phyloP scores from a whole-genome alignment of 2,329 filamentous ascomycete genomes.

The Alternaria alternata region DNA sequence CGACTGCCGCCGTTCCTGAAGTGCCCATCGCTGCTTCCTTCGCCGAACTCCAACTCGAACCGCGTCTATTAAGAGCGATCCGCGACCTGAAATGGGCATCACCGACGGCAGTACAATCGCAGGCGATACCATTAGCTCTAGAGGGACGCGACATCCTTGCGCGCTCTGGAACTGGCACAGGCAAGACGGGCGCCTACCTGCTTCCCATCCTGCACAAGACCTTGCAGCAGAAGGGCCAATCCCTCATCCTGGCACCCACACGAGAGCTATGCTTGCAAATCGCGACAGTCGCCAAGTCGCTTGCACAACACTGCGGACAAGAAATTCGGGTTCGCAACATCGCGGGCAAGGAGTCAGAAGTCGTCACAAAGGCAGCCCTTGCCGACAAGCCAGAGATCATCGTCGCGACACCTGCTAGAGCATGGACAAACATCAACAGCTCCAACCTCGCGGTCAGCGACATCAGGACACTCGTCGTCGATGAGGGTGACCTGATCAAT shows the following conservation, averaged over 20 bases:
- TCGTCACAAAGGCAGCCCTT: slow-evolving; percentile 85
- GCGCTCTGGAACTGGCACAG: slow-evolving; percentile 92
- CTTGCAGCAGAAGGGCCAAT: slow-evolving; percentile 78
- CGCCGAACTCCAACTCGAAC: slow-evolving; percentile 79
- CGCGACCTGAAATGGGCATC: slow-evolving; percentile 82
- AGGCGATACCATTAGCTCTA: slow-evolving; percentile 86
- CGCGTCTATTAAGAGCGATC: slow-evolving; percentile 85
- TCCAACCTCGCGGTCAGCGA: slow-evolving; percentile 74
- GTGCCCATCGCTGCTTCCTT: slow-evolving; percentile 63
- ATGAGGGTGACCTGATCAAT: slow-evolving; percentile 92
- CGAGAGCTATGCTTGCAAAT: slow-evolving; percentile 95
- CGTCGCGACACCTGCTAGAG: slow-evolving; percentile 87
- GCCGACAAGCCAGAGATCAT: slow-evolving; percentile 88
- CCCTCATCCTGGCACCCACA: slow-evolving; percentile 92
- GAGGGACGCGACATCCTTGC: slow-evolving; percentile 90
- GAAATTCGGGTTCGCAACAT: slow-evolving; percentile 84
- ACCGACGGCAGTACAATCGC: slow-evolving; percentile 87
- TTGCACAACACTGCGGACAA: slow-evolving; percentile 84
- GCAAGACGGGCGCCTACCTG: slow-evolving; percentile 96
- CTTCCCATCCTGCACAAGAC: slow-evolving; percentile 88
- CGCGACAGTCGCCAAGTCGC: slow-evolving; percentile 76
- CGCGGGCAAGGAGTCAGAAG: slow-evolving; percentile 87
- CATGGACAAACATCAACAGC: slow-evolving; percentile 77
- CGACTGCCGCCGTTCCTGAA: background rate
- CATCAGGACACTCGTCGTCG: slow-evolving; percentile 78